phyloP scores from a whole-genome alignment of 2,329 filamentous ascomycete species.

The Pseudocercospora macadamiae region DNA sequence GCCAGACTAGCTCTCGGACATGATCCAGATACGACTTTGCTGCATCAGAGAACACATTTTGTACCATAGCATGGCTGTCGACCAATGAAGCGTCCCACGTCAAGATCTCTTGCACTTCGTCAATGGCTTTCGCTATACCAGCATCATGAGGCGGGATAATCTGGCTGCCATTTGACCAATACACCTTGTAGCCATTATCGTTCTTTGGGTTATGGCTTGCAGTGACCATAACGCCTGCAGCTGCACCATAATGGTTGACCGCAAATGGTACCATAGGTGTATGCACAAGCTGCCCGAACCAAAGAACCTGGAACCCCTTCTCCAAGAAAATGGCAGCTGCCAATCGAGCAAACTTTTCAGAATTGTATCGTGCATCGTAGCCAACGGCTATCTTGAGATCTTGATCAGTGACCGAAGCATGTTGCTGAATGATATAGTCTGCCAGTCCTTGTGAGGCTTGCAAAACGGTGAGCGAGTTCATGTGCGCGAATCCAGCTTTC shows the following conservation, averaged over 20 bases:
- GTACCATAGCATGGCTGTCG: slow-evolving; percentile 45
- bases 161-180: slow-evolving; percentile 66
- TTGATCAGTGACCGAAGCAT: slow-evolving; percentile 34
- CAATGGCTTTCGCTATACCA: slow-evolving; percentile 61
- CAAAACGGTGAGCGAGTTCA: slow-evolving; percentile 43
- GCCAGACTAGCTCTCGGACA: slow-evolving; percentile 30
- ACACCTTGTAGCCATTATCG: slow-evolving; percentile 71
- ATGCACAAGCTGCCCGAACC: slow-evolving; percentile 59
- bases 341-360: slow-evolving; percentile 62
- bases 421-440: slow-evolving; percentile 57
- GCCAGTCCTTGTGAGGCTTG: slow-evolving; percentile 68
- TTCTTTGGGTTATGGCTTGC: slow-evolving; percentile 67
- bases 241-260: slow-evolving; percentile 56
- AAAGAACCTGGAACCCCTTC: slow-evolving; percentile 62
- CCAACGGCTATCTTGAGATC: slow-evolving; percentile 61
- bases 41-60: slow-evolving; percentile 47
- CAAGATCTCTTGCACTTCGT: slow-evolving; percentile 56
- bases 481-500: slow-evolving; percentile 63
- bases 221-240: slow-evolving; percentile 67
- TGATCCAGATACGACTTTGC: slow-evolving; percentile 48
- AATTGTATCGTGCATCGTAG: slow-evolving; percentile 66
- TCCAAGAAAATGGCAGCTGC: slow-evolving; percentile 63
- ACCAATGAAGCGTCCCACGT: slow-evolving; percentile 52
- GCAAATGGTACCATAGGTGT: slow-evolving; percentile 67
- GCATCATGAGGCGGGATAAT: slow-evolving; percentile 65